Percentiles rank a stretch among this genome's conserved stretches.
Evolutionary conservation across 2,329 filamentous ascomycete species (phyloP).

Genomic region (Fusarium sambucinum): DNA sequence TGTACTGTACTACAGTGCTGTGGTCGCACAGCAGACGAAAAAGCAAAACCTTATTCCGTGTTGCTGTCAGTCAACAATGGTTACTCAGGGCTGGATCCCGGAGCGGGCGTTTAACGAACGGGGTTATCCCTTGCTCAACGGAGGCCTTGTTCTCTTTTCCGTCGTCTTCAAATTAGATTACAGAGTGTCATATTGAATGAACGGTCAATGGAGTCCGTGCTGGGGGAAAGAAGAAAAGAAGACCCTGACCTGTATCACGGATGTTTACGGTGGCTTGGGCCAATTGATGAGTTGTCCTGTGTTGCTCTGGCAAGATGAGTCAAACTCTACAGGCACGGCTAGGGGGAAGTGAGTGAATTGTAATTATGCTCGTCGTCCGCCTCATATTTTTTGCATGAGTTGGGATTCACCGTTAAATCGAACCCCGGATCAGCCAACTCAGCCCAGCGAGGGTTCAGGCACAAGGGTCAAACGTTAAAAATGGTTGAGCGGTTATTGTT

Average conservation of each 20-base stretch:
- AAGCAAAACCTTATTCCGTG: constrained; percentile 22
- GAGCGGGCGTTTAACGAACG: constrained; percentile 13
- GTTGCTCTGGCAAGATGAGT: constrained; percentile 40
- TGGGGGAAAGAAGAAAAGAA: not conserved
- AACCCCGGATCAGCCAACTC: constrained; percentile 38
- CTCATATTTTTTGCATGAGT: constrained; percentile 8
- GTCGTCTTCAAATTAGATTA: constrained; percentile 19
- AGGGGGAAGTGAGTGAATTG: constrained; percentile 1
- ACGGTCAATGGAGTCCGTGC: constrained; percentile 24
- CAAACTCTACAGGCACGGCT: constrained; percentile 16
- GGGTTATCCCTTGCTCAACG: constrained; percentile 33
- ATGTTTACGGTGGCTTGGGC: constrained; percentile 28
- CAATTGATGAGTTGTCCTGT: constrained; percentile 37
- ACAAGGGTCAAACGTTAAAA: constrained; percentile 19
- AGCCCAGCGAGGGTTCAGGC: constrained; percentile 24
- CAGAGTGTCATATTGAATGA: constrained; percentile 25
- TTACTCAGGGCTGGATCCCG: constrained; percentile 21
- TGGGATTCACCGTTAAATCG: constrained; percentile 29
- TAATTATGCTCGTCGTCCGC: constrained; percentile 15
- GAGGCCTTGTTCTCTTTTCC: not conserved
- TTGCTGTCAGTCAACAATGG: constrained; percentile 26
- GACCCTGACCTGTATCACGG: constrained; percentile 25
- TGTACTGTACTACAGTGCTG: not conserved
- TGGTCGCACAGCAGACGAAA: not conserved
- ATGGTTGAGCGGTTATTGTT: not conserved